Base-by-base conservation (phyloP, 306 rosid genomes). In the Corylus americana region DNA sequence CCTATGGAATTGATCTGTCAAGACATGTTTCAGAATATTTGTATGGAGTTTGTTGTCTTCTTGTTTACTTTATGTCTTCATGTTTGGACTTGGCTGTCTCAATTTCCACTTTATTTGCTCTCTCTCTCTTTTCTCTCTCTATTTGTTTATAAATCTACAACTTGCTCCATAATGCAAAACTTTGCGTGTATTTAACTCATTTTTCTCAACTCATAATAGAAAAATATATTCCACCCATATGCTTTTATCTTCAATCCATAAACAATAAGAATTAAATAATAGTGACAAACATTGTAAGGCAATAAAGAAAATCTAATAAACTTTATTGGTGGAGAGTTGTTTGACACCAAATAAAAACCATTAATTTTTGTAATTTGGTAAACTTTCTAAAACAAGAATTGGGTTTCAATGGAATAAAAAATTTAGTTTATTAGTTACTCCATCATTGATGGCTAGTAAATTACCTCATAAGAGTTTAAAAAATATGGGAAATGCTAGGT, bases 161-260 rank as follows among this genome's bases (percentile, higher is more conserved):
- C 74, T 58, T 62, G 73, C 57, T 53, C 78, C 69, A 44, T 45
- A 10, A n/a, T 73, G 55, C 51, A 55, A 55, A 79, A 74, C 84
- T 80, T 80, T 68, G 71, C 80, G 84, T 67, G 75, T 47, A 54
- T 66, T 64, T 44, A 72, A 80, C 83, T 66, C 77, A 18, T 31
- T 73, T 47, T 31, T 31, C 25, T 63, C 71, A 45, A 57, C 42
- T 62, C 62, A 14, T 20, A 44, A 18, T 72, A 54, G 10, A 50
- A 53, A 53, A 44, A 20, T 22, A 78, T 16, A 78, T 16, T 20
- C 47, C 20, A 31, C 22, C n/a, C 66, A 35, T 50, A 14, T 62
- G 18, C 20, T 42, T 79, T 31, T 50, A 25, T 48, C 12, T 78
- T 68, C 25, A 29, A 58, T 48, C 10, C 63, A 58, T 31, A 55